Base-by-base conservation (phyloP, 106 monocot species). In the Platanthera guangdongensis region DNA sequence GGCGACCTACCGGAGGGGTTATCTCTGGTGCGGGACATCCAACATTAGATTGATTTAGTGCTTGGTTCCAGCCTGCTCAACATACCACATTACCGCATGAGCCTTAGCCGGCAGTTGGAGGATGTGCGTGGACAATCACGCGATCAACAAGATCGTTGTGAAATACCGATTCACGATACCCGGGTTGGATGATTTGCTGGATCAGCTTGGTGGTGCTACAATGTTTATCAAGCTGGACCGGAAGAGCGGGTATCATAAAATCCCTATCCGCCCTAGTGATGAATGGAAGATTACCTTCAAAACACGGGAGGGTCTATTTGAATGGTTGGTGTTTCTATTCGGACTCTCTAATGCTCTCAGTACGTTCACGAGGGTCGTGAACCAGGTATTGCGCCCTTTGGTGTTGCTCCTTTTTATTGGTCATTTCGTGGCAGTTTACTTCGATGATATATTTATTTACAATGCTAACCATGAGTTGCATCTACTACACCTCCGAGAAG, bases 11-110 rank as follows among this genome's bases (percentile, higher is more conserved):
- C 71, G 0, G 28, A 59, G 28, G 49, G 50, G 16, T 30, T 78
- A 7, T 71, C 70, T 25, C 78, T 71, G 8, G 10, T 70, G 52
- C 3, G 78, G 16, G 70, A 55, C 39, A 70, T 78, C 9, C 78
- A 39, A 3, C 39, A 1, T 39, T 1, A 39, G 39, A 1, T 39
- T 39, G 39, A 39, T 39, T 39, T 39, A 78, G 52, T 68, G 69
- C 1, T 6, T 0, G 78, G 63, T 6, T 64, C 78, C 1, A 67
- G 47, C 47, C 19, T 78, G 15, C 78, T 51, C 11, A 78, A 78
- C 47, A 1, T 21, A 8, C 65, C 68, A 5, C 68, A 78, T 51
- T 78, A 78, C 47, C 12, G 49, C 0, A 15, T 78, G 10, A 18
- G 16, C 6, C 21, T 68, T 68, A 25, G 68, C 68, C 10, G 39